Evolutionary conservation across 2,329 filamentous ascomycete species (phyloP), one percentile per base, ranked within the genome.

Genomic region (Amesomyces nigricolor): DNA sequence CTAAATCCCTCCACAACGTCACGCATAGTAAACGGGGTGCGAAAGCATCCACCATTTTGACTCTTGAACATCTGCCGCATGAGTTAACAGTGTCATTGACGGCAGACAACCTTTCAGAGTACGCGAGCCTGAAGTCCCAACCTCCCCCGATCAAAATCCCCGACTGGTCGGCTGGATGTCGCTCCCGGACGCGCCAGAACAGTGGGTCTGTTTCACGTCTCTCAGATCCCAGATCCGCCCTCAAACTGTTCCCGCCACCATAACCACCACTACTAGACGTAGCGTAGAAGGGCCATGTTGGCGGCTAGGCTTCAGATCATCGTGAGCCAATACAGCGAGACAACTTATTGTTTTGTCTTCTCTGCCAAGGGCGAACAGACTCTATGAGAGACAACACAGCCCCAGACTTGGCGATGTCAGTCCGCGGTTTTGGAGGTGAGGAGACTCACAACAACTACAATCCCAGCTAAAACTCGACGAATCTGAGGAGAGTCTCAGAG

Each of bases 161-260:
- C 54, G 45, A 53, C 26, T 53, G 49, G 54, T 35, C 38, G 35
- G 11, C n/a, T 45, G 54, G 45, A 10, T 45, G 45, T 39, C 4
- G 22, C 48, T 49, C 39, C 54, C 54, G 54, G 16, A 30, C 50
- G 46, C 54, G 29, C 49, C 53, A 59, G 50, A 9, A 5, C 26
- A 39, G 57, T 57, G 57, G 54, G 40, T 44, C 55, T 30, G 57
- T 59, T 59, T 58, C 57, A 58, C 37, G 19, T 54, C 55, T 16
- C 32, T 5, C 19, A 43, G 50, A 30, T 26, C 37, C 22, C 38
- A 48, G 16, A 52, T 40, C 47, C 48, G 45, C 39, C 38, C 11
- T 40, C 42, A 8, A 40, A 26, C 38, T 42, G 39, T 22, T 16
- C 38, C 16, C 14, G 32, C 19, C 26, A 50, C 16, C 30, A 11